Evolutionary conservation across 495 filamentous ascomycete genomes (phyloP), one percentile per base, ranked within the genome.

Genomic region (Aspergillus funiculosus): DNA sequence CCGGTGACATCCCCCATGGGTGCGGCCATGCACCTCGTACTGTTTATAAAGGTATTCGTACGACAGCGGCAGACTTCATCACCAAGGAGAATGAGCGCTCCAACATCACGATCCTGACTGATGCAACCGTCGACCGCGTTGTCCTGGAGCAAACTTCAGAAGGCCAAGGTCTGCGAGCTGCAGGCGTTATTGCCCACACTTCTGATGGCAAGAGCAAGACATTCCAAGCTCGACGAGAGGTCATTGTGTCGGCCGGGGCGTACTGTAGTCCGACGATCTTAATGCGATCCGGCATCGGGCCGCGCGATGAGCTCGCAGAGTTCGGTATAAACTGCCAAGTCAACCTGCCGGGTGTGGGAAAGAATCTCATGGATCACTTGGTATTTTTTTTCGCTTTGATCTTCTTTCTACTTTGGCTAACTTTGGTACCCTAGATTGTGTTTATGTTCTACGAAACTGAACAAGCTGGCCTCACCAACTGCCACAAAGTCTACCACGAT

Each of bases 231-330:
- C 46, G 56, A 11, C 66, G 60, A 14, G 77, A 82, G 32, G 68
- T 78, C 27, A 71, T 82, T 35, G 54, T 80, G 25, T 66, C 71
- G 1, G 69, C 67, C 7, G 78, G 78, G 3, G 63, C 74, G 13
- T 80, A 78, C 60, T 78, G 76, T 64, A 70, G 72, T 15, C 77
- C 78, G 14, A 69, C 77, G 29, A 69, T 81, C 11, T 61, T 82
- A 7, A 73, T 78, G 46, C 72, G 75, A 3, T 74, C 66, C 13
- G 78, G 77, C 6, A 72, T 82, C 38, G 78, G 79, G 0, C 66
- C 74, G 0, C 64, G 61, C 6, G 62, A 65, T 0, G 74, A 79
- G 35, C 61, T 80, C 9, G 43, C 58, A 1, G 63, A 70, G 30
- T 63, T 71, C 43, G 58, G 57, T 7, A 79, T 82, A 31, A 52